phyloP scores from a whole-genome alignment of 2,329 filamentous ascomycete genomes.

The Zymoseptoria ardabiliae region DNA sequence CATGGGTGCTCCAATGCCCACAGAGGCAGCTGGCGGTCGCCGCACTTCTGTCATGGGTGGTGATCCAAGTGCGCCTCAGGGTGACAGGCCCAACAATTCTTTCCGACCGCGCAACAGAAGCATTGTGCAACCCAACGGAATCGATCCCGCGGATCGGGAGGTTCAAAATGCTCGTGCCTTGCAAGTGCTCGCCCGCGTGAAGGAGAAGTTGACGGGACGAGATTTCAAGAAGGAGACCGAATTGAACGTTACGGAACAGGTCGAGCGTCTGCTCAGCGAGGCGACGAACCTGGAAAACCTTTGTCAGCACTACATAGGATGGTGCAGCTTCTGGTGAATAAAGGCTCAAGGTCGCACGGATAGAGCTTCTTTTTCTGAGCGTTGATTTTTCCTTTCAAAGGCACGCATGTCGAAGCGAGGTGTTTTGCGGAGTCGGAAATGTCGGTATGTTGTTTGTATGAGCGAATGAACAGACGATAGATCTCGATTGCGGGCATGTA shows the following conservation, averaged over 20 bases:
- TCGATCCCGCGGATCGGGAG: conserved; percentile 49
- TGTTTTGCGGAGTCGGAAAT: not conserved
- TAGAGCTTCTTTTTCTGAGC: not conserved
- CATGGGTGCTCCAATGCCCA: conserved; percentile 40
- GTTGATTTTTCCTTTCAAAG: not conserved
- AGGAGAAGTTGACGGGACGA: conserved; percentile 88
- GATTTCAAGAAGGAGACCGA: conserved; percentile 87
- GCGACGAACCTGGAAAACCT: conserved; percentile 95
- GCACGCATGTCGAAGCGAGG: not conserved
- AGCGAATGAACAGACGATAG: not conserved
- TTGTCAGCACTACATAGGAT: conserved; percentile 97
- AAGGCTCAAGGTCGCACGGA: not conserved
- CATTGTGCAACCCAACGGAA: conserved; percentile 28
- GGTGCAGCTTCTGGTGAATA: conserved; percentile 90
- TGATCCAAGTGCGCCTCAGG: conserved; percentile 18
- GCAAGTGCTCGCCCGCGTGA: conserved; percentile 83
- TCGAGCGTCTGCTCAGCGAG: conserved; percentile 89
- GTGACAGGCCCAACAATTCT: conserved; percentile 22
- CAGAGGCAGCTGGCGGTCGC: conserved; percentile 20
- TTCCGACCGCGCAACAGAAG: conserved; percentile 26
- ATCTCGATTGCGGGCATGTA: not conserved
- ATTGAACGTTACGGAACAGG: conserved; percentile 76
- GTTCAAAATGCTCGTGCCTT: conserved; percentile 88
- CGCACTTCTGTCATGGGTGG: conserved; percentile 27
- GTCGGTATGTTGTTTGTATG: not conserved